Conservation (phyloP, 768 basidiomycete species). For the Suillus ampliporus region DNA sequence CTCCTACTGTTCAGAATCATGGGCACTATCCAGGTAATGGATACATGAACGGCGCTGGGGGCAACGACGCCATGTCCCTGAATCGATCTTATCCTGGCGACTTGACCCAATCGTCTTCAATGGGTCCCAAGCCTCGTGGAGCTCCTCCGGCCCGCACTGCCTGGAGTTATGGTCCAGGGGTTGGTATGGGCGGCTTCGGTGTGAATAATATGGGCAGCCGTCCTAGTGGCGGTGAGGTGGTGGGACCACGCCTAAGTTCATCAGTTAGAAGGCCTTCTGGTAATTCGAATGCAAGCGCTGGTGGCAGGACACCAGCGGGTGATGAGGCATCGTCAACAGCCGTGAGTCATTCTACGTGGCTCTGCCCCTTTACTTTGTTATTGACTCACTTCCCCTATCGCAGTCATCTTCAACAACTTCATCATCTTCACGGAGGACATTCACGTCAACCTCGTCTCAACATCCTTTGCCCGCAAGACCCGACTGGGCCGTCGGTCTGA, state of each 20-base stretch:
- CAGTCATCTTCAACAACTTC: constrained; percentile 81
- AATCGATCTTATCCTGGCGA: constrained; percentile 34
- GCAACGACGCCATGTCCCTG: constrained; percentile 29
- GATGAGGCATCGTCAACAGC: constrained; percentile 81
- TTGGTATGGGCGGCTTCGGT: constrained; percentile 52
- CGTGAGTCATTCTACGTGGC: constrained; percentile 52
- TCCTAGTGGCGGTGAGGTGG: constrained; percentile 45
- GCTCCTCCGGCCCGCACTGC: constrained; percentile 52
- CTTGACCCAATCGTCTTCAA: constrained; percentile 35
- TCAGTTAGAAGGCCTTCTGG: constrained; percentile 53
- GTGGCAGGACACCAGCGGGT: constrained; percentile 62
- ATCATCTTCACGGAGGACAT: constrained; percentile 79
- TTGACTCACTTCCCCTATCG: constrained; percentile 21
- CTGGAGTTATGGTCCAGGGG: constrained; percentile 78
- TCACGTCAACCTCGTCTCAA: constrained; percentile 75
- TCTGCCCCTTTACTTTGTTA: constrained; percentile 6
- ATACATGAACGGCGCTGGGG: constrained; percentile 27
- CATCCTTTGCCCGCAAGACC: constrained; percentile 82
- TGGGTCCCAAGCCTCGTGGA: constrained; percentile 33
- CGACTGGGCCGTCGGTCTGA: constrained; percentile 89
- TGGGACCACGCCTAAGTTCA: constrained; percentile 69
- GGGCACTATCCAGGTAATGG: constrained; percentile 32
- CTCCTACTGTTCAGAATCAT: constrained; percentile 33
- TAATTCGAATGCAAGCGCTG: constrained; percentile 56
- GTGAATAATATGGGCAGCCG: constrained; percentile 34